Conservation (phyloP, 1,284 basidiomycete species). For the Ustilago vetiveriae region DNA sequence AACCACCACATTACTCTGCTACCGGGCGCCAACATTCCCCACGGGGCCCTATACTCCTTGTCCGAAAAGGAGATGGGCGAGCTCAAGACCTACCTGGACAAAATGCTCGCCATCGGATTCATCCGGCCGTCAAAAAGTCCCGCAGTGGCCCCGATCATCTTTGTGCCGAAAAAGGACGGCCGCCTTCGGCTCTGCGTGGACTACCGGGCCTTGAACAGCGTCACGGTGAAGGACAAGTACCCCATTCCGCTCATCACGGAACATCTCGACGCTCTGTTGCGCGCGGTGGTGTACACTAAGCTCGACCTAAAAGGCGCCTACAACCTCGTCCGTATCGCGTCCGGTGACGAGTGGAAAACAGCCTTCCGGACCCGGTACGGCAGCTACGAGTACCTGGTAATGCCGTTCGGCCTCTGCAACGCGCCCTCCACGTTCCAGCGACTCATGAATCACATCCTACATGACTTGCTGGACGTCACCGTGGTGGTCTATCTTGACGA, state of each 20-base stretch:
- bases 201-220: conserved; percentile 69
- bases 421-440: no score
- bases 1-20: no score
- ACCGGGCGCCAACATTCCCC: no score
- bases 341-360: conserved; percentile 68
- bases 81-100: not conserved
- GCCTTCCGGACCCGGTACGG: conserved; percentile 15
- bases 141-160: conserved; percentile 69
- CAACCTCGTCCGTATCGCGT: conserved; percentile 66
- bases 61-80: not conserved
- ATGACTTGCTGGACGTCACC: no score
- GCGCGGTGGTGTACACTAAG: conserved; percentile 66
- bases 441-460: no score
- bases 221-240: conserved; percentile 68
- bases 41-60: no score
- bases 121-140: conserved; percentile 30
- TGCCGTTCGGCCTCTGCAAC: not conserved
- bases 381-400: conserved; percentile 14
- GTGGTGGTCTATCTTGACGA: no score
- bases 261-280: conserved; percentile 65
- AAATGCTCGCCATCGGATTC: not conserved
- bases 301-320: conserved; percentile 67
- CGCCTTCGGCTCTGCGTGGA: conserved; percentile 69
- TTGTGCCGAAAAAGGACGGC: conserved; percentile 71
- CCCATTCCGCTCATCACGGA: conserved; percentile 68